Evolutionary conservation across 148 eudicot species (phyloP), one percentile per base, ranked within the genome.

Genomic region (Tetragonia tetragonoides): DNA sequence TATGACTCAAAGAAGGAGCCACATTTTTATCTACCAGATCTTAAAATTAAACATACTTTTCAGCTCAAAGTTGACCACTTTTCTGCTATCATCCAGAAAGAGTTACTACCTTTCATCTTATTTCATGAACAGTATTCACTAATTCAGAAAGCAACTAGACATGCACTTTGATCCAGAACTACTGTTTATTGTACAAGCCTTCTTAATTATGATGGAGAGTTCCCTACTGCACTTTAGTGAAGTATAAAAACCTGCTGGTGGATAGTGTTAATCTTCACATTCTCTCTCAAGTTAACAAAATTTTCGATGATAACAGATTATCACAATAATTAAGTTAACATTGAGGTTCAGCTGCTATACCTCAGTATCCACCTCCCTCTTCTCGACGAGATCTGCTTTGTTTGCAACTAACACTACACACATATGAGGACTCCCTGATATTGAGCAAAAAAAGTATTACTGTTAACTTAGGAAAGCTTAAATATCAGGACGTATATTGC

Each of bases 281-380:
- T 46, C 7, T 46, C 51, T 46, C 11, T 46, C 51, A 46, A 46
- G 34, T 46, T 46, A 51, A 51, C 17, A 51, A 10, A 10, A 51
- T 51, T 8, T 0, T 10, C 9, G 56, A 8, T 3, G 70, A 66
- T 66, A 16, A 16, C 15, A 66, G 1, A 38, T 40, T 66, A 37
- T 18, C 44, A 64, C 5, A 64, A 34, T 12, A 64, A 46, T 7
- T 46, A 46, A 46, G 20, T 15, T 38, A 28, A 23, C 3, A 67
- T 67, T 39, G 70, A 5, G 7, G 23, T 21, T 68, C 9, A 68
- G 53, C 1, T 37, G 16, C 16, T 61, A 60, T 84, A 88, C 90
- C 90, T 88, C 88, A 64, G 44, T 42, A 23, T 82, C 73, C n/a
- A 88, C 91, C 66, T 79, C 62, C 77, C 89, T 86, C 66, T 75